Conservation (phyloP, 768 basidiomycete genomes). For the Naganishia friedmannii region DNA sequence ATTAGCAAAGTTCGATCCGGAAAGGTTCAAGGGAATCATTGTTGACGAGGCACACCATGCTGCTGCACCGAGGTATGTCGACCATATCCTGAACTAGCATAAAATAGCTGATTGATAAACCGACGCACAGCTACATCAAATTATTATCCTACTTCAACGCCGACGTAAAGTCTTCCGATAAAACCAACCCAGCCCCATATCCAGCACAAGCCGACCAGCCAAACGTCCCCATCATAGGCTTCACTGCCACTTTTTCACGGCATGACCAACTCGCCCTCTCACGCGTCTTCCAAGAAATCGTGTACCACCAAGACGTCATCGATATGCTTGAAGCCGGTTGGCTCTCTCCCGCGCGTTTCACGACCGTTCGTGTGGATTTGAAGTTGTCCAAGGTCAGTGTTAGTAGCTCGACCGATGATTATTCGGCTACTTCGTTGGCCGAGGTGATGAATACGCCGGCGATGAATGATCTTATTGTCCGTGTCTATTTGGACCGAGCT, state of each 20-base stretch:
- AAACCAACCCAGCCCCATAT: not conserved
- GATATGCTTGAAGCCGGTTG: slow-evolving; percentile 91
- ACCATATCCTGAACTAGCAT: not conserved
- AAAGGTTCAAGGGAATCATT: slow-evolving; percentile 68
- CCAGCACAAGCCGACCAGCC: not conserved
- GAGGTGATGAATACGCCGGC: slow-evolving; percentile 75
- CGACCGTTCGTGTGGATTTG: slow-evolving; percentile 71
- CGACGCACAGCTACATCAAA: slow-evolving; percentile 65
- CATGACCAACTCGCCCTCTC: slow-evolving; percentile 87
- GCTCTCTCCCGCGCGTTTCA: slow-evolving; percentile 84
- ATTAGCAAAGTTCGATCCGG: slow-evolving; percentile 71
- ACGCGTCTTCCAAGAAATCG: slow-evolving; percentile 82
- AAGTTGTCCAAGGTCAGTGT: slow-evolving; percentile 67
- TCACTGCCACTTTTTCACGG: slow-evolving; percentile 90
- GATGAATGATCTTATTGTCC: slow-evolving; percentile 73
- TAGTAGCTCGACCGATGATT: slow-evolving; percentile 72
- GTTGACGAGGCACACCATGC: slow-evolving; percentile 96
- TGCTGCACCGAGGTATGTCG: slow-evolving; percentile 76
- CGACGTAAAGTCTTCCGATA: slow-evolving; percentile 47
- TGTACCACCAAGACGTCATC: slow-evolving; percentile 84
- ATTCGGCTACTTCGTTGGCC: slow-evolving; percentile 71
- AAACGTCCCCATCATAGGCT: slow-evolving; percentile 77
- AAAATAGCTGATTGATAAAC: slow-evolving; percentile 28
- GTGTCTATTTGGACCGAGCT: slow-evolving; percentile 81
- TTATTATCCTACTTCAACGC: slow-evolving; percentile 79